These are phyloP conservation scores for Boehmeria nivea DNA, from an alignment of 306 rosid genomes.

Conservation along the genomic window DNA sequence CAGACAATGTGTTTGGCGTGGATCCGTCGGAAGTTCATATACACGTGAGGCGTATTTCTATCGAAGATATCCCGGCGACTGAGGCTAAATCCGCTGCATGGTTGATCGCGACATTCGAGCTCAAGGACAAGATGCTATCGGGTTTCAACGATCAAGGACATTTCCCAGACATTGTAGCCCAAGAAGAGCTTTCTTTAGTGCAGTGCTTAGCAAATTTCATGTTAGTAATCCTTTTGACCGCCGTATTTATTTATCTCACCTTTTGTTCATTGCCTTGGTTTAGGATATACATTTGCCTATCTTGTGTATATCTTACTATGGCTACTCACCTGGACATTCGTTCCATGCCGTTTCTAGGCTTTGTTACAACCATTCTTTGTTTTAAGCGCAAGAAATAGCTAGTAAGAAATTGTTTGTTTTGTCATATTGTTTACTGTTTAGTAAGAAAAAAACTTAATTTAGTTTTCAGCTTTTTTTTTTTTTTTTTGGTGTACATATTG, in stretches of 20 bases:
- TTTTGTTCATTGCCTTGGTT: slow-evolving; percentile 64
- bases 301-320: slow-evolving; percentile 74
- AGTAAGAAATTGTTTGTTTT: not conserved
- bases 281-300: slow-evolving; percentile 58
- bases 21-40: slow-evolving; percentile 95
- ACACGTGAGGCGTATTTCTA: slow-evolving; percentile 60
- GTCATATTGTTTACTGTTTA: too few relatives aligned
- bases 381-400: slow-evolving; percentile 35
- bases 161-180: slow-evolving; percentile 52
- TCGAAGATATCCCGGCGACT: slow-evolving; percentile 54
- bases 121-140: slow-evolving; percentile 50
- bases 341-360: slow-evolving; percentile 40
- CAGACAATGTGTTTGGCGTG: slow-evolving; percentile 84
- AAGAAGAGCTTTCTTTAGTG: slow-evolving; percentile 47
- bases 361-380: slow-evolving; percentile 37
- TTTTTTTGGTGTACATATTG: too few relatives aligned
- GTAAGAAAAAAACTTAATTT: too few relatives aligned
- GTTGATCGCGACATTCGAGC: slow-evolving; percentile 54
- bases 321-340: slow-evolving; percentile 55
- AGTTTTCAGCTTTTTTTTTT: too few relatives aligned
- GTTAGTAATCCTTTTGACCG: slow-evolving; percentile 46
- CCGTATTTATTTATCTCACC: slow-evolving; percentile 48
- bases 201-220: slow-evolving; percentile 45
- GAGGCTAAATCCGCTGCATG: slow-evolving; percentile 57
- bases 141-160: slow-evolving; percentile 53